These are phyloP conservation scores for Eutrema yunnanense DNA, from an alignment of 345 rosid species.

Conservation along the genomic window DNA sequence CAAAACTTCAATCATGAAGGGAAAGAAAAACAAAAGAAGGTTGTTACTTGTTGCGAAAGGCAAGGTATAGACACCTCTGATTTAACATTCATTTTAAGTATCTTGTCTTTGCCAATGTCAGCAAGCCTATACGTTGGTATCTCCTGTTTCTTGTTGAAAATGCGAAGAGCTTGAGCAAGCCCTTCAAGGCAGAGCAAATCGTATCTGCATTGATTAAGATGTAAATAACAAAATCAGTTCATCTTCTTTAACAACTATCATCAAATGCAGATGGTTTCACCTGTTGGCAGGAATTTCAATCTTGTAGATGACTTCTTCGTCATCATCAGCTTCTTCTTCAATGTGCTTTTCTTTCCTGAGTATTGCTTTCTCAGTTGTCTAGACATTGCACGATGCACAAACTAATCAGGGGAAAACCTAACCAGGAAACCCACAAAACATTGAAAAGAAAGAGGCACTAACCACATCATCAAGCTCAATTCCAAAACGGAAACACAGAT, in stretches of 20 bases:
- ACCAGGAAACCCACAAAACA: not conserved
- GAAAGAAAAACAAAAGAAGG: not conserved
- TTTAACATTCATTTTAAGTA: slow-evolving; percentile 66
- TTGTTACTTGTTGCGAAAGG: not conserved
- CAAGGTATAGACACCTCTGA: slow-evolving; percentile 46
- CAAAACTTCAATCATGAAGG: not conserved
- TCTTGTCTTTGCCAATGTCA: slow-evolving; percentile 38
- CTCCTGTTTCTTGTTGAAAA: slow-evolving; percentile 61
- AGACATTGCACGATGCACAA: not conserved
- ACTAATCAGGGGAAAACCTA: not conserved
- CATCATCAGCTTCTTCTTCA: slow-evolving; percentile 43
- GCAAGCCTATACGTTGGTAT: slow-evolving; percentile 48
- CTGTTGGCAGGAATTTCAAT: slow-evolving; percentile 90
- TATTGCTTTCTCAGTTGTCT: slow-evolving; percentile 70
- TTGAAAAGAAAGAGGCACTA: slow-evolving; percentile 9
- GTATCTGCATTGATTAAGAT: slow-evolving; percentile 40
- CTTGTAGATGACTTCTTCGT: slow-evolving; percentile 78
- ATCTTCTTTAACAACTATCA: not conserved
- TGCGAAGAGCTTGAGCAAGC: slow-evolving; percentile 85
- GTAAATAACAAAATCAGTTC: not conserved
- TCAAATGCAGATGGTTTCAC: slow-evolving; percentile 19
- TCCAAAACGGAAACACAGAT: slow-evolving; percentile 83
- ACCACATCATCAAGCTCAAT: slow-evolving; percentile 98
- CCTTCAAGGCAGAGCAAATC: slow-evolving; percentile 98
- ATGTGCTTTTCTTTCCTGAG: slow-evolving; percentile 78